These are phyloP conservation scores for Lasiodiplodia hormozganensis DNA, from an alignment of 2,329 filamentous ascomycete genomes.

Conservation along the genomic window DNA sequence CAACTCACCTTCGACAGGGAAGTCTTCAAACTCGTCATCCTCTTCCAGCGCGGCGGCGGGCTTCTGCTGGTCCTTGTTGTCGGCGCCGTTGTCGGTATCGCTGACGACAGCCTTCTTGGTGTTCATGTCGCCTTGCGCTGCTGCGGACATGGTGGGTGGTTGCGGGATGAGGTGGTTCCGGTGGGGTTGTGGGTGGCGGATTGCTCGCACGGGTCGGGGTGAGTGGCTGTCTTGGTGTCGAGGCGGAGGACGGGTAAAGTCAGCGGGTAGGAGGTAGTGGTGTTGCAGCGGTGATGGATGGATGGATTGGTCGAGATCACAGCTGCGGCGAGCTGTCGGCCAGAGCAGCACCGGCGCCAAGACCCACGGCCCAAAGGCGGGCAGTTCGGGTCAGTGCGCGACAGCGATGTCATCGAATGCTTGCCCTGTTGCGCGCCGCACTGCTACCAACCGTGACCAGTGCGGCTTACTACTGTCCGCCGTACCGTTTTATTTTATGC, in stretches of 20 bases:
- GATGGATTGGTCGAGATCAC: conserved; percentile 29
- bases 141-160: conserved; percentile 54
- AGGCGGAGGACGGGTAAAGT: not conserved
- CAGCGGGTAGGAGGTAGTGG: conserved; percentile 11
- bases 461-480: not conserved
- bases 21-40: conserved; percentile 99
- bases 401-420: conserved; percentile 25
- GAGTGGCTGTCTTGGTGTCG: not conserved
- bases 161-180: not conserved
- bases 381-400: not conserved
- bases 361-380: not conserved
- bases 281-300: conserved; percentile 2
- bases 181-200: conserved; percentile 3
- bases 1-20: conserved; percentile 85
- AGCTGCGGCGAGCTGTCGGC: conserved; percentile 33
- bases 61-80: conserved; percentile 61
- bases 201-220: not conserved
- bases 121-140: conserved; percentile 46
- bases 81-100: conserved; percentile 41
- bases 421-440: conserved; percentile 4
- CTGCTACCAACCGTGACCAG: conserved; percentile 1
- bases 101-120: conserved; percentile 50
- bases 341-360: conserved; percentile 18
- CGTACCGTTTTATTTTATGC: not conserved
- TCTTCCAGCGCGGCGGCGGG: conserved; percentile 79